These are phyloP conservation scores for Ogataea ganodermae DNA, from an alignment of 805 yeast species.

Conservation along the genomic window DNA sequence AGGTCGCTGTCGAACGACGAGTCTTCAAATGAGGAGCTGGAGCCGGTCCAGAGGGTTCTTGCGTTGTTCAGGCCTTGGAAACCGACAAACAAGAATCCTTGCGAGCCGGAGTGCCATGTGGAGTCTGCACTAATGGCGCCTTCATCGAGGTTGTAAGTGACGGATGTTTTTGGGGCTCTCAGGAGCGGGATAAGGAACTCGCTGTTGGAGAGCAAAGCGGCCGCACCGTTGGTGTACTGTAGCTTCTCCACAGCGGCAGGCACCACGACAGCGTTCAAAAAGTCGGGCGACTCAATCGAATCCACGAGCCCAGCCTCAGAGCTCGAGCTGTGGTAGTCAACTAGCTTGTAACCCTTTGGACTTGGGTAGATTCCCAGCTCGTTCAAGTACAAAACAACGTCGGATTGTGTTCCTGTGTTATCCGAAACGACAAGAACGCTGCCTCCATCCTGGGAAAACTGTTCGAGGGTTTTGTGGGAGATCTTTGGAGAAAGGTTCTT, in stretches of 20 bases:
- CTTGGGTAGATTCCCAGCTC: slow-evolving; percentile 85
- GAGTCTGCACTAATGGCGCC: slow-evolving; percentile 38
- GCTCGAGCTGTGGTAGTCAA: slow-evolving; percentile 59
- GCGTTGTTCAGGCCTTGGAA: slow-evolving; percentile 81
- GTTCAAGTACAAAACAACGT: slow-evolving; percentile 64
- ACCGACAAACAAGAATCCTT: slow-evolving; percentile 73
- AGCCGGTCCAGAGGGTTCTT: slow-evolving; percentile 82
- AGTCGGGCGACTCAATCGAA: slow-evolving; percentile 27
- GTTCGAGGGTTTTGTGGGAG: slow-evolving; percentile 50
- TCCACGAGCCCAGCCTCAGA: slow-evolving; percentile 25
- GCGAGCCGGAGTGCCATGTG: slow-evolving; percentile 80
- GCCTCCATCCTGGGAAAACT: slow-evolving; percentile 69
- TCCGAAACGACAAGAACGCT: slow-evolving; percentile 66
- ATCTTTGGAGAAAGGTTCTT: slow-evolving; percentile 43
- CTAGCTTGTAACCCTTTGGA: slow-evolving; percentile 65
- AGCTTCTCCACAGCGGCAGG: slow-evolving; percentile 14
- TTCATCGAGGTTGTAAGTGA: slow-evolving; percentile 51
- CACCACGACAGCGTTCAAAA: slow-evolving; percentile 34
- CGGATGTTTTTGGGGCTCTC: slow-evolving; percentile 64
- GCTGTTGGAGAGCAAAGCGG: slow-evolving; percentile 70
- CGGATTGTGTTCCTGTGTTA: slow-evolving; percentile 55
- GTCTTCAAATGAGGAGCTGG: slow-evolving; percentile 52
- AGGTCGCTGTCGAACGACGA: slow-evolving; percentile 38
- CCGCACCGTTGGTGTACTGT: slow-evolving; percentile 49
- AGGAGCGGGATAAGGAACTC: slow-evolving; percentile 71